phyloP scores from a whole-genome alignment of 768 basidiomycete genomes.

The Chalciporus sphaerocephalus region DNA sequence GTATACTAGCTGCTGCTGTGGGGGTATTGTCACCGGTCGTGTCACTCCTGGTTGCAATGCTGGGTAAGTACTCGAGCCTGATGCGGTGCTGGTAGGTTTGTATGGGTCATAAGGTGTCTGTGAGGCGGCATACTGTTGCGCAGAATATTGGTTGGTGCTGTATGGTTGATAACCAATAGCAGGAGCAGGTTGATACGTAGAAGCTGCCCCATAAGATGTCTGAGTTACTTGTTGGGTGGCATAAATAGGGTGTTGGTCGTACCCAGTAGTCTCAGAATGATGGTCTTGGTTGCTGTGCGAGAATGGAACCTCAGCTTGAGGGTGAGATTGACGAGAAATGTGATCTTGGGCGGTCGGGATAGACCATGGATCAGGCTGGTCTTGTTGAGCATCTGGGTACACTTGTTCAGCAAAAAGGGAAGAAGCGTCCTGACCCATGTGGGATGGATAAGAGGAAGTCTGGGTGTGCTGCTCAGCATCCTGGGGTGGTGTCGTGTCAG shows the following conservation, averaged over 20 bases:
- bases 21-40: slow-evolving; percentile 9
- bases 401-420: slow-evolving; percentile 38
- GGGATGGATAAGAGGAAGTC: slow-evolving; percentile 21
- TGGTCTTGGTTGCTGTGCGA: slow-evolving; percentile 28
- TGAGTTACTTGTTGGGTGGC: slow-evolving; percentile 14
- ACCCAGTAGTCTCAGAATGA: slow-evolving; percentile 27
- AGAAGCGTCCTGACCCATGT: slow-evolving; percentile 35
- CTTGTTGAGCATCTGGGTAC: slow-evolving; percentile 25
- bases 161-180: slow-evolving; percentile 16
- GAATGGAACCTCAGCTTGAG: slow-evolving; percentile 8
- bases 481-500: slow-evolving; percentile 28
- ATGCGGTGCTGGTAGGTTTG: slow-evolving; percentile 23
- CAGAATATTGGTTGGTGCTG: slow-evolving; percentile 11
- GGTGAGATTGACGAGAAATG: slow-evolving; percentile 14
- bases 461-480: slow-evolving; percentile 20
- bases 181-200: slow-evolving; percentile 19
- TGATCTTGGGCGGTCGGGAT: slow-evolving; percentile 19
- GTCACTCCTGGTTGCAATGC: slow-evolving; percentile 10
- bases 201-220: slow-evolving; percentile 8
- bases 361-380: slow-evolving; percentile 26
- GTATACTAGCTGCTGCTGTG: slow-evolving; percentile 26
- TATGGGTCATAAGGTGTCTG: slow-evolving; percentile 34
- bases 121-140: slow-evolving; percentile 13
- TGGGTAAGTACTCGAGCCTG: slow-evolving; percentile 21
- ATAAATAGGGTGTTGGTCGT: slow-evolving; percentile 21